These are phyloP conservation scores for Boletellus sp. DNA, from an alignment of 768 basidiomycete species.

Conservation along the genomic window DNA sequence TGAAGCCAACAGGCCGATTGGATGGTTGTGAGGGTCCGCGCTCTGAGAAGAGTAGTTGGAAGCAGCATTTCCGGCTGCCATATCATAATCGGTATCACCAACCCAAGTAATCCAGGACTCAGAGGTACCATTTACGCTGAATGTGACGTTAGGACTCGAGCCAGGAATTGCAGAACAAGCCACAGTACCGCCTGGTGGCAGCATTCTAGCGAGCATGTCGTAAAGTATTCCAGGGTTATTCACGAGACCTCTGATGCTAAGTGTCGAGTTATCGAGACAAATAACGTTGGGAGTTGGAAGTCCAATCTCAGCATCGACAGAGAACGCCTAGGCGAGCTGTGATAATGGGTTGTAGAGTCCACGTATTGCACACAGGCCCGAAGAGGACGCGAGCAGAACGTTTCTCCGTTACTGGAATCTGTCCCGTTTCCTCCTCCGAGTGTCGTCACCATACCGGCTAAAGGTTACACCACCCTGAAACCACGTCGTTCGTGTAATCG, in stretches of 20 bases:
- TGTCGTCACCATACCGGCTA: conserved; percentile 40
- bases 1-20: conserved; percentile 40
- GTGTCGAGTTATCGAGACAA: conserved; percentile 53
- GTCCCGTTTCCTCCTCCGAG: background rate
- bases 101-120: conserved; percentile 70
- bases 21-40: conserved; percentile 50
- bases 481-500: conserved; percentile 57
- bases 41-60: conserved; percentile 62
- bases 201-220: conserved; percentile 55
- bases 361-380: conserved; percentile 61
- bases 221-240: conserved; percentile 60
- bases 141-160: conserved; percentile 40
- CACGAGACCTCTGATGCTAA: conserved; percentile 51
- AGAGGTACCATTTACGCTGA: conserved; percentile 43
- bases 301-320: conserved; percentile 41
- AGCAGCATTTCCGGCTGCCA: conserved; percentile 54
- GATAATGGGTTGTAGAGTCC: conserved; percentile 37
- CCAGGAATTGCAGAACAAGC: conserved; percentile 31
- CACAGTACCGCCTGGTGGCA: conserved; percentile 30
- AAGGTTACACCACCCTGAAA: conserved; percentile 46
- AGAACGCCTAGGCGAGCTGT: conserved; percentile 44
- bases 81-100: conserved; percentile 68
- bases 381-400: conserved; percentile 67
- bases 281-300: conserved; percentile 58
- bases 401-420: conserved; percentile 33